These are phyloP conservation scores for Salix viminalis DNA, from an alignment of 345 rosid genomes.

Conservation along the genomic window DNA sequence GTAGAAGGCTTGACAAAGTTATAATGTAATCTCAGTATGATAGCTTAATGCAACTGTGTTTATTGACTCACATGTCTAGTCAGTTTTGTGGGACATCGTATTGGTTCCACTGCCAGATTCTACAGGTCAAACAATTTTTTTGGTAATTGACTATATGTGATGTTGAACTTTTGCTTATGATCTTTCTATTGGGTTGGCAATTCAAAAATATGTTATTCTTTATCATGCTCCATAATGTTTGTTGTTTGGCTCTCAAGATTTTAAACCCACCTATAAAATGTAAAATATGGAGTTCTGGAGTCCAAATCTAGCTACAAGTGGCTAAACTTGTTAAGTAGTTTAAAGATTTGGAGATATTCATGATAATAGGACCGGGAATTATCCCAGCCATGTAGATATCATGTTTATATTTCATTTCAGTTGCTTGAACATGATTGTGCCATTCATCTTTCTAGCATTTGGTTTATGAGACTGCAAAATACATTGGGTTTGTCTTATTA, in stretches of 20 bases:
- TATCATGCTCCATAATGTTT: background rate
- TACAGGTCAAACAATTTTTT: background rate
- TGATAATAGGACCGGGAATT: too few species aligned
- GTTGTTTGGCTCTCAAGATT: background rate
- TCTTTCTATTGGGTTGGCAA: background rate
- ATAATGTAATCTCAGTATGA: background rate
- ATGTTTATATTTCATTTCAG: too few species aligned
- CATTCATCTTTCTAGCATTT: too few species aligned
- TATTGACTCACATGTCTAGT: background rate
- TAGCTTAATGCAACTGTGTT: background rate
- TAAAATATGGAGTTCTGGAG: background rate
- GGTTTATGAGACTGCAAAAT: too few species aligned
- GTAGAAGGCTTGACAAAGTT: background rate
- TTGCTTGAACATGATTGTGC: too few species aligned
- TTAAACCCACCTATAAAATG: background rate
- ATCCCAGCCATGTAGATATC: too few species aligned
- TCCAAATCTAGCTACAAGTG: background rate
- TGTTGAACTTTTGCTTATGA: background rate
- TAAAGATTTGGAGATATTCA: background rate
- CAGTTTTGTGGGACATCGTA: background rate
- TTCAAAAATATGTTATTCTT: background rate
- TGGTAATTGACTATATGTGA: background rate
- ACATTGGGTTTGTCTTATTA: too few species aligned
- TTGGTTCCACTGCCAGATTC: background rate
- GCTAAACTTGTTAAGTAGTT: background rate